Evolutionary conservation across 2,329 filamentous ascomycete genomes (phyloP), one percentile per base, ranked within the genome.

Genomic region (Didymella keratinophila): DNA sequence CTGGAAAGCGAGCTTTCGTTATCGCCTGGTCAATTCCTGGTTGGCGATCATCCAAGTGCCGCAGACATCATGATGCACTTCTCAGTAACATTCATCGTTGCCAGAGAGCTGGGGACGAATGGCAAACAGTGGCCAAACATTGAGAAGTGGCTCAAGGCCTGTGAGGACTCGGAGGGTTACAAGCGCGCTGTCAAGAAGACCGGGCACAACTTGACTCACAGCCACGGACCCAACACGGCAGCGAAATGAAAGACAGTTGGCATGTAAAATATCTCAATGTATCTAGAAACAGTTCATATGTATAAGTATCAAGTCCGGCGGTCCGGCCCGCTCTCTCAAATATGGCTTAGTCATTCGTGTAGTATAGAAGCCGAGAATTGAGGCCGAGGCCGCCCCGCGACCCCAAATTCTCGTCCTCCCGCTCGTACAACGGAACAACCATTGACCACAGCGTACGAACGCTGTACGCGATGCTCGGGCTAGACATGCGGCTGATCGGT

Each of bases 21-120:
- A 56, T 76, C 72, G n/a, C 57, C 56, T 2, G 76, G 74, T 2
- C 70, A 69, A 48, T 82, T 80, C 49, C 44, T 83, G 21, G 71
- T 78, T 10, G 80, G 81, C 1, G 74, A 80, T 12, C 55, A 71
- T 4, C 65, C 81, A 6, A 80, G 77, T 1, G 77, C 74, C 7
- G 81, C 79, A 34, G 80, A 83, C 69, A 75, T 76, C 41, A 79
- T 81, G 77, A 79, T 82, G 77, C 71, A 76, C 6, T 81, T 82
- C 46, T 75, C 71, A 4, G 68, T 74, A 6, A 64, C 74, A 0
- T 80, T 81, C 57, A 79, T 82, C 28, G 58, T 81, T 6, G 65
- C 56, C 20, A 73, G 73, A 42, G 65, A 75, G 51, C 56, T 81
- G 55, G 79, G 78, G 1, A 77, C 72, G 5, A 60, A 60, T 4